phyloP scores from a whole-genome alignment of 2,329 filamentous ascomycete species.

The Sphaerulina populicola region DNA sequence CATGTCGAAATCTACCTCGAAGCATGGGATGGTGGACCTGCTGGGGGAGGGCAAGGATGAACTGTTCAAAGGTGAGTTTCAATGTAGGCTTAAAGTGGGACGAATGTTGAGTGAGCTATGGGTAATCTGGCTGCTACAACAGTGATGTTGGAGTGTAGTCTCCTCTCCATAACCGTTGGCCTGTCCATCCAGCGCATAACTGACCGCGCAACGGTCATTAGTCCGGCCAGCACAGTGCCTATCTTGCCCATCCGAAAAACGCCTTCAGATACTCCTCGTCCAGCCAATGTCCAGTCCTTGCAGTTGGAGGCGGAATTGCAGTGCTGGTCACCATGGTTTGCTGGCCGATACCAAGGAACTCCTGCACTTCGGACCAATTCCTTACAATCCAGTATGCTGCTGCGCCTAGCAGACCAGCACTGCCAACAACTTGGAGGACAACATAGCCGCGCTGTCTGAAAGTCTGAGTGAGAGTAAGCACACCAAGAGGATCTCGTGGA shows the following conservation, averaged over 20 bases:
- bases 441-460: slow-evolving; percentile 58
- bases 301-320: slow-evolving; percentile 11
- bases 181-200: background rate
- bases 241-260: slow-evolving; percentile 11
- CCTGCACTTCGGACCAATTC: slow-evolving; percentile 28
- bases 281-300: slow-evolving; percentile 6
- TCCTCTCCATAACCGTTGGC: background rate
- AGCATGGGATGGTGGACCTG: too few species aligned
- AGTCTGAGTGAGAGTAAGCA: slow-evolving; percentile 55
- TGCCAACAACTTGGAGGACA: slow-evolving; percentile 64
- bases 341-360: slow-evolving; percentile 21
- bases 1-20: too few species aligned
- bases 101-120: background rate
- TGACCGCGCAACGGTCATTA: too few species aligned
- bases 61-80: background rate
- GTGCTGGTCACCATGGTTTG: slow-evolving; percentile 12
- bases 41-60: too few species aligned
- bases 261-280: slow-evolving; percentile 5
- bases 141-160: background rate
- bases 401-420: slow-evolving; percentile 65
- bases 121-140: background rate
- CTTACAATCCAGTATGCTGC: slow-evolving; percentile 40
- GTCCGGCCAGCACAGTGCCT: background rate
- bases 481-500: slow-evolving; percentile 68
- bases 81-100: background rate